Percentiles rank a stretch among this genome's conserved stretches.
Conservation (phyloP, 2,329 filamentous ascomycete genomes). For the Aspergillus hiratsukae region DNA sequence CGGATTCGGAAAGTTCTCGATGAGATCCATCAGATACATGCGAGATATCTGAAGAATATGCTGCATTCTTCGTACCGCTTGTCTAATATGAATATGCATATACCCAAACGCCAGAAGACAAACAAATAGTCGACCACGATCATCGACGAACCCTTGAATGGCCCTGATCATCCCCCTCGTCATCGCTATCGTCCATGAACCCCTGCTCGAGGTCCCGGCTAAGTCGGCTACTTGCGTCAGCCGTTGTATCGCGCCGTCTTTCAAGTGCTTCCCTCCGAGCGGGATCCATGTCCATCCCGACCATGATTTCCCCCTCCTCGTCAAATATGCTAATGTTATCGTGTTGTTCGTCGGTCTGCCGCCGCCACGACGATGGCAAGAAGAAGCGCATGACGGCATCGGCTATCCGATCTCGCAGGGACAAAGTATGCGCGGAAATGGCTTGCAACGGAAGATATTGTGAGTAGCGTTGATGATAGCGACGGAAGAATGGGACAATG, state of each 20-base stretch:
- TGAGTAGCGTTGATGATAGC: conserved; percentile 65
- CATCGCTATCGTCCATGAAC: conserved; percentile 69
- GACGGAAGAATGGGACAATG: conserved; percentile 64
- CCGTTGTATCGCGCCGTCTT: conserved; percentile 40
- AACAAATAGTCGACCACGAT: not conserved
- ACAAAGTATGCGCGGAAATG: conserved; percentile 49
- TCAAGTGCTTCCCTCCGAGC: conserved; percentile 41
- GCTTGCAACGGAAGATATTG: conserved; percentile 68
- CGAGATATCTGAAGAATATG: not conserved
- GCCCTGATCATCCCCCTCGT: conserved; percentile 44
- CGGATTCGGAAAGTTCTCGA: not conserved
- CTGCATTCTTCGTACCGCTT: not conserved
- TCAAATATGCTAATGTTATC: conserved; percentile 59
- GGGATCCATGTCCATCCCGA: conserved; percentile 51
- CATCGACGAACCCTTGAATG: conserved; percentile 14
- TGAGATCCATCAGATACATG: not conserved
- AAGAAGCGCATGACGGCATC: conserved; percentile 41
- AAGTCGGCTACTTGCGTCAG: conserved; percentile 51
- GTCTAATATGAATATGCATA: not conserved
- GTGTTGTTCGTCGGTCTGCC: conserved; percentile 44
- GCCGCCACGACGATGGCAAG: conserved; percentile 43
- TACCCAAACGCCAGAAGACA: conserved; percentile 4
- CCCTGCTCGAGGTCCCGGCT: conserved; percentile 77
- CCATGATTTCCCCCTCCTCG: conserved; percentile 58
- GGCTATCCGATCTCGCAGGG: conserved; percentile 45